phyloP scores from a whole-genome alignment of 768 basidiomycete genomes.

The Hysterangium stoloniferum region DNA sequence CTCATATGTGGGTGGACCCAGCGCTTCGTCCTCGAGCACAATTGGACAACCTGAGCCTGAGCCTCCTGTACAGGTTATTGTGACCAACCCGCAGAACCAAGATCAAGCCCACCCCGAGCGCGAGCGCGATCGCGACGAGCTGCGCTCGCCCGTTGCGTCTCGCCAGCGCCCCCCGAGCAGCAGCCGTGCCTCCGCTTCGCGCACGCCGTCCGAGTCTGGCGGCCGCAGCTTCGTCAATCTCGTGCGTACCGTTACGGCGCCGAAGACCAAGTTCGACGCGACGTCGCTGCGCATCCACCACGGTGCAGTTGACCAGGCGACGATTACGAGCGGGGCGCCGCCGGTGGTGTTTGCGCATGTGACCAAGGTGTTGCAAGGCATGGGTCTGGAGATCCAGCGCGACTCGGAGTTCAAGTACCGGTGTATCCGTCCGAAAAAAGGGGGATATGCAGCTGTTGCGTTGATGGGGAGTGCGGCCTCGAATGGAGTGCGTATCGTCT shows the following conservation, averaged over 20 bases:
- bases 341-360: conserved; percentile 86
- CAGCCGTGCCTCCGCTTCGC: conserved; percentile 36
- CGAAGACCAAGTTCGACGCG: neutral
- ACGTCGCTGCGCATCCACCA: conserved; percentile 69
- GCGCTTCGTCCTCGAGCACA: conserved; percentile 1
- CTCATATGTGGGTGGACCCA: conserved; percentile 1
- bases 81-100: conserved; percentile 3
- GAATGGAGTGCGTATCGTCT: conserved; percentile 65
- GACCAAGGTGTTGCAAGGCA: conserved; percentile 65
- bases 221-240: conserved; percentile 31
- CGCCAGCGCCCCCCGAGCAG: conserved; percentile 39
- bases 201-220: too few relatives aligned
- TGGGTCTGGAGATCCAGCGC: conserved; percentile 84
- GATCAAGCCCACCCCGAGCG: neutral
- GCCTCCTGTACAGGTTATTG: conserved; percentile 8
- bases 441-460: conserved; percentile 62
- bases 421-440: conserved; percentile 71
- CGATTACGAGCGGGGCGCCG: conserved; percentile 76
- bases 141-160: conserved; percentile 22
- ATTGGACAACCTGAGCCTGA: too few relatives aligned
- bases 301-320: conserved; percentile 87
- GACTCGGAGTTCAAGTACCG: conserved; percentile 90
- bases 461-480: conserved; percentile 78
- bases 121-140: conserved; percentile 15
- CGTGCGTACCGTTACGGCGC: conserved; percentile 16